These are phyloP conservation scores for Fagus sylvatica DNA, from an alignment of 306 rosid species.

Conservation along the genomic window DNA sequence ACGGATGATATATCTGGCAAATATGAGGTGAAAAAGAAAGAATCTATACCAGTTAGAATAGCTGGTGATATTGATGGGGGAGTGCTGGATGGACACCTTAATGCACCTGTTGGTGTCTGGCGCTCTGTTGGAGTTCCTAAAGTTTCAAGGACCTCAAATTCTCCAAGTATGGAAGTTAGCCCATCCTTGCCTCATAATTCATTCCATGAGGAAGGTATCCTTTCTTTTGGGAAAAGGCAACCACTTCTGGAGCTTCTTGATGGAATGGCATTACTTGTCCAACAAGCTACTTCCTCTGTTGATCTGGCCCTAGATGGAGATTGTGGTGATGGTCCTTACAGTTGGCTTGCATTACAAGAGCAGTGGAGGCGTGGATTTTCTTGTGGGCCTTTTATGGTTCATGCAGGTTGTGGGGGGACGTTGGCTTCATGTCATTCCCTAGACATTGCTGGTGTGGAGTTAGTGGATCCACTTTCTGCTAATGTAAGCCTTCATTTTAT, in stretches of 20 bases:
- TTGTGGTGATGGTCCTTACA: constrained; percentile 95
- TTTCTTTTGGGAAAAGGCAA: constrained; percentile 84
- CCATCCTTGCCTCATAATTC: constrained; percentile 78
- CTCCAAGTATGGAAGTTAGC: constrained; percentile 73
- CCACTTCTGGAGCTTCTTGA: constrained; percentile 99
- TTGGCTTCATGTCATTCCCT: constrained; percentile 95
- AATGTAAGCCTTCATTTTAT: constrained; percentile 61
- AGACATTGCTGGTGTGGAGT: constrained; percentile 98
- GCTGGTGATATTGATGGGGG: constrained; percentile 94
- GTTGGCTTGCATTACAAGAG: constrained; percentile 95
- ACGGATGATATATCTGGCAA: constrained; percentile 65
- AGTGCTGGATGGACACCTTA: constrained; percentile 79
- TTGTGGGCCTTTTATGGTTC: constrained; percentile 96
- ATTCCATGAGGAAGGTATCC: constrained; percentile 81
- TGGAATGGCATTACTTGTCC: constrained; percentile 83
- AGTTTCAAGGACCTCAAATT: constrained; percentile 64
- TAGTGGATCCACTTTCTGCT: constrained; percentile 93
- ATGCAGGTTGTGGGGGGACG: constrained; percentile 98
- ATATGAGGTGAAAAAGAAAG: constrained; percentile 86
- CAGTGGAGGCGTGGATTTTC: constrained; percentile 98
- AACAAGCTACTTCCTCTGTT: constrained; percentile 92
- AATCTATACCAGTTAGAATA: constrained; percentile 78
- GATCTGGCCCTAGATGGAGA: constrained; percentile 91
- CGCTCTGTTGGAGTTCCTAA: constrained; percentile 83
- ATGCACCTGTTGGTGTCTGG: constrained; percentile 97